Base-by-base conservation (phyloP, 1,284 basidiomycete genomes). In the Inonotus hispidus region DNA sequence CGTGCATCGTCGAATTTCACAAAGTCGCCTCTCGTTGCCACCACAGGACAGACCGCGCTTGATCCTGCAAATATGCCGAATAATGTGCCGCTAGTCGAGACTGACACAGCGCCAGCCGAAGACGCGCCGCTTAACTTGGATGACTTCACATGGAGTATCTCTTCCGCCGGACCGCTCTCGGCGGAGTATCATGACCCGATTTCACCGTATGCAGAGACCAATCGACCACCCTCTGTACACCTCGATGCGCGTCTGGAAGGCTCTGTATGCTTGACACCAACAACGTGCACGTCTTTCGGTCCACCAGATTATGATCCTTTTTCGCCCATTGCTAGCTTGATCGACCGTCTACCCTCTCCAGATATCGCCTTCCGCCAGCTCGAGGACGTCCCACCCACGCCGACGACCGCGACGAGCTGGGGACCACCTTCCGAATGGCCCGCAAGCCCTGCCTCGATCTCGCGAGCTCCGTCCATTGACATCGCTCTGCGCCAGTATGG, bases 81-180 rank as follows among this genome's bases (percentile, higher is more conserved):
- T 64, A 72, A 72, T 13, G 66, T 80, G 38, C 65, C 75, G 23
- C 71, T 80, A 27, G 47, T 19, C 19, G 76, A 75, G 16, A 66
- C 71, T 11, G 66, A 67, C 8, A 58, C 65, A 6, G 61, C 65
- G 5, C 67, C 65, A 2, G 69, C 64, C n/a, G n/a, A 32, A 14
- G 74, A 73, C 50, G 67, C 67, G 13, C 74, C 71, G 53, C 73
- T 88, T 55, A 80, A 86, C 64, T 71, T 87, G 19, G 82, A 83
- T 47, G 87, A 89, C 65, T 90, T 81, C 68, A 70, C 78, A 10
- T 90, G 87, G 85, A 88, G 87, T 5, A 76, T 83, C 27, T 85
- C 85, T 6, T 90, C 88, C 8, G 73, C 72, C 2, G 87, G 88
- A 11, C 87, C 87, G 32, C 74, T 72, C 8, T 65, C 65, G 10